phyloP scores from a whole-genome alignment of 345 rosid genomes.

The Heritiera littoralis region DNA sequence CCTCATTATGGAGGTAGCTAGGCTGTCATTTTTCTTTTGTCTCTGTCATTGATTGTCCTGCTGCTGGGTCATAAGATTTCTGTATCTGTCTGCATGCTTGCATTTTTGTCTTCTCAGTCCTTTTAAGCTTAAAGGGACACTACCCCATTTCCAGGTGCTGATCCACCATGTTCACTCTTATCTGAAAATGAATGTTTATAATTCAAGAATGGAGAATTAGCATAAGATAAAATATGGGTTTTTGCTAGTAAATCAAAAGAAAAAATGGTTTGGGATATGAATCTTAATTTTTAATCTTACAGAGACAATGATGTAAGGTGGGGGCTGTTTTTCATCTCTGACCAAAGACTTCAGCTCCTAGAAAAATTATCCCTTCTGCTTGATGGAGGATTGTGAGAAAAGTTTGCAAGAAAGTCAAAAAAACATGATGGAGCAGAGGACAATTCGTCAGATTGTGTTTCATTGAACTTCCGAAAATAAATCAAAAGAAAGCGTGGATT shows the following conservation, averaged over 20 bases:
- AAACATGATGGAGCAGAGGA: conserved; percentile 23
- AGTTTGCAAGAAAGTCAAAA: conserved; percentile 9
- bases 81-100: neutral
- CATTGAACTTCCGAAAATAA: neutral
- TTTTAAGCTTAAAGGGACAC: neutral
- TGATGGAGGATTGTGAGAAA: neutral
- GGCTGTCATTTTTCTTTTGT: neutral
- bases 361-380: neutral
- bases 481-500: neutral
- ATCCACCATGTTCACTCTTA: too few species aligned
- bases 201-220: too few species aligned
- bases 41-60: neutral
- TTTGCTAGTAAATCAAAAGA: neutral
- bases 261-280: neutral
- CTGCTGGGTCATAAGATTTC: neutral
- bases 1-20: neutral
- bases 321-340: conserved; percentile 14
- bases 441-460: conserved; percentile 17
- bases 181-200: neutral
- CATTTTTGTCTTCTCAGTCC: neutral
- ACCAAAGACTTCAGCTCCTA: neutral
- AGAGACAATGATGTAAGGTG: conserved; percentile 23
- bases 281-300: conserved; percentile 6
- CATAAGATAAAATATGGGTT: neutral
- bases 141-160: too few species aligned